Evolutionary conservation across 345 rosid species (phyloP).

Genomic region (Citrus maxima): DNA sequence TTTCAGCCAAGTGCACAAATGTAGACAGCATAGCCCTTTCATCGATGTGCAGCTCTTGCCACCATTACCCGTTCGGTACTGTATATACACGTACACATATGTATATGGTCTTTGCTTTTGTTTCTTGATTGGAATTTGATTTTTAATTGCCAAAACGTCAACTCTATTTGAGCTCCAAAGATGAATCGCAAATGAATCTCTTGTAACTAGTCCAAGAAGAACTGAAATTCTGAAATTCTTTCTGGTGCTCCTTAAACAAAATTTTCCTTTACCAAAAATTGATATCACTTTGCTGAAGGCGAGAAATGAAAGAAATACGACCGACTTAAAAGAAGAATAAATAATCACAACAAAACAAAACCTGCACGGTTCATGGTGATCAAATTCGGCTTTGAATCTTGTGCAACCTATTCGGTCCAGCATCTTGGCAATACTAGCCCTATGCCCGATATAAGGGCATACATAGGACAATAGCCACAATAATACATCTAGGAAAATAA

Average conservation of each 20-base stretch:
- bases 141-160: not conserved
- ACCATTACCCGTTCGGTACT: too few species aligned
- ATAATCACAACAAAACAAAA: not conserved
- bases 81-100: too few species aligned
- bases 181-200: too few species aligned
- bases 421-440: not conserved
- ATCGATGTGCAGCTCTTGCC: too few species aligned
- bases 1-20: too few species aligned
- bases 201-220: not conserved
- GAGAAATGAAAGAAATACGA: not conserved
- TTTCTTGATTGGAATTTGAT: too few species aligned
- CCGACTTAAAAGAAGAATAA: not conserved
- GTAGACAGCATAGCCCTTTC: too few species aligned
- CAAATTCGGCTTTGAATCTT: not conserved
- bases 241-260: not conserved
- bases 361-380: too few species aligned
- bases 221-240: not conserved
- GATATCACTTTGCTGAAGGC: not conserved
- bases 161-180: not conserved
- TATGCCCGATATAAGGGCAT: not conserved
- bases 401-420: not conserved
- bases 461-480: not conserved
- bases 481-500: too few species aligned
- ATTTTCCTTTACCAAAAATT: not conserved
- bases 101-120: too few species aligned